Conservation (phyloP, 805 yeast species). For the Ogataea saltuana region DNA sequence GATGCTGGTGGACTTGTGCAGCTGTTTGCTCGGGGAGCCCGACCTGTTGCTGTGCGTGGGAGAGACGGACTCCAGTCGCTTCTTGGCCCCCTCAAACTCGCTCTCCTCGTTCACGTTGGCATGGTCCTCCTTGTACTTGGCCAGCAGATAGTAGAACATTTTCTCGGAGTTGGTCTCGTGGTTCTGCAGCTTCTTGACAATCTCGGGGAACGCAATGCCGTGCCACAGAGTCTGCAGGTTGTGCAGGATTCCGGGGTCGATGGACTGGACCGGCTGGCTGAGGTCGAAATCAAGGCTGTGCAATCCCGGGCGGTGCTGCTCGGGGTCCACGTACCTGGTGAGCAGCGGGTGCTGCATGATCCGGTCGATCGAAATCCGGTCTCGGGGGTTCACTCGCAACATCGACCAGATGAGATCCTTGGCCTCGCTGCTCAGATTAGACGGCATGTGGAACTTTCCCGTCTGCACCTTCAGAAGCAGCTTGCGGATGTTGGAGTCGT, state of each 20-base stretch:
- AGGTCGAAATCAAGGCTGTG: slow-evolving; percentile 28
- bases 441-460: slow-evolving; percentile 74
- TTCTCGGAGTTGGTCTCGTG: slow-evolving; percentile 35
- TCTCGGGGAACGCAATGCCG: slow-evolving; percentile 43
- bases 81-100: slow-evolving; percentile 20
- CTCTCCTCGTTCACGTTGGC: slow-evolving; percentile 14
- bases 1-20: slow-evolving; percentile 31
- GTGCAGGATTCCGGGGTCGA: slow-evolving; percentile 52
- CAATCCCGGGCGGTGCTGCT: slow-evolving; percentile 20
- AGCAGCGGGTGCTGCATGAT: slow-evolving; percentile 62
- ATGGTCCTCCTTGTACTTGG: slow-evolving; percentile 36
- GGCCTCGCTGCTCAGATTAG: slow-evolving; percentile 61
- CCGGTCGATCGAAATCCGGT: slow-evolving; percentile 66
- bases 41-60: slow-evolving; percentile 9
- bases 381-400: slow-evolving; percentile 68
- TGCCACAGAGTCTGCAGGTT: slow-evolving; percentile 60
- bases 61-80: slow-evolving; percentile 11
- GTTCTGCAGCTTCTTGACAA: slow-evolving; percentile 31
- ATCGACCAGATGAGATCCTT: slow-evolving; percentile 63
- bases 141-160: slow-evolving; percentile 38
- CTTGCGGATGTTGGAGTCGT: slow-evolving; percentile 75
- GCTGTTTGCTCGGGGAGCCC: slow-evolving; percentile 10
- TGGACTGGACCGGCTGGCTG: slow-evolving; percentile 30
- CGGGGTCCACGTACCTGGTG: slow-evolving; percentile 49
- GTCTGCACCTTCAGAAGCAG: slow-evolving; percentile 72